phyloP scores from a whole-genome alignment of 352 stramenopile species.

The Pythium guiyangense region DNA sequence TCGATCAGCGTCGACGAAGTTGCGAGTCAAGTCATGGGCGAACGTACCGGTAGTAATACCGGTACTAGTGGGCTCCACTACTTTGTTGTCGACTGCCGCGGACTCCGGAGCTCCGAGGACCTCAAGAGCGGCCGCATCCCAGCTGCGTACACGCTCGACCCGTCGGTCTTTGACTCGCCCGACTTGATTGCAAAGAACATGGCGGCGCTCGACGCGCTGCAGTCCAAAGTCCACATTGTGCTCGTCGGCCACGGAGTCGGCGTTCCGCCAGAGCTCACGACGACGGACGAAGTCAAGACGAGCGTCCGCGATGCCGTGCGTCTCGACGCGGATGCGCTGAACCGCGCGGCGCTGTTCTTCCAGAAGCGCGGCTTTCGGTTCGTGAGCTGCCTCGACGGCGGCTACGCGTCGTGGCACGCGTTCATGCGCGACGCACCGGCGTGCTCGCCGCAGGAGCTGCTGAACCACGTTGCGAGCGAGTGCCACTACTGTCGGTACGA shows the following conservation, averaged over 20 bases:
- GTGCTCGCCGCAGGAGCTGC: slow-evolving; percentile 56
- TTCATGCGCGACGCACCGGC: slow-evolving; percentile 66
- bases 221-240: slow-evolving; percentile 71
- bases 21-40: slow-evolving; percentile 56
- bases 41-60: slow-evolving; percentile 17
- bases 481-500: slow-evolving; percentile 83
- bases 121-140: slow-evolving; percentile 77
- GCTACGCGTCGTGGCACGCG: slow-evolving; percentile 80
- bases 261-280: slow-evolving; percentile 53
- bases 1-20: slow-evolving; percentile 70
- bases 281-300: slow-evolving; percentile 62
- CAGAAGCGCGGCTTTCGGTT: slow-evolving; percentile 84
- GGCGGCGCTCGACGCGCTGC: slow-evolving; percentile 63
- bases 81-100: slow-evolving; percentile 78
- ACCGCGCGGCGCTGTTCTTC: slow-evolving; percentile 76
- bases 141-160: slow-evolving; percentile 69
- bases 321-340: slow-evolving; percentile 60
- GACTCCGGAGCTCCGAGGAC: slow-evolving; percentile 69
- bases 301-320: slow-evolving; percentile 73
- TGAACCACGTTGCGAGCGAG: slow-evolving; percentile 60
- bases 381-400: slow-evolving; percentile 68
- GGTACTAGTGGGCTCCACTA: slow-evolving; percentile 29
- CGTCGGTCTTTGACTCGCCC: slow-evolving; percentile 74
- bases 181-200: slow-evolving; percentile 74
- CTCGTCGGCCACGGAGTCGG: slow-evolving; percentile 70